phyloP scores from a whole-genome alignment of 75 land plant species.

The Sequoia sempervirens region DNA sequence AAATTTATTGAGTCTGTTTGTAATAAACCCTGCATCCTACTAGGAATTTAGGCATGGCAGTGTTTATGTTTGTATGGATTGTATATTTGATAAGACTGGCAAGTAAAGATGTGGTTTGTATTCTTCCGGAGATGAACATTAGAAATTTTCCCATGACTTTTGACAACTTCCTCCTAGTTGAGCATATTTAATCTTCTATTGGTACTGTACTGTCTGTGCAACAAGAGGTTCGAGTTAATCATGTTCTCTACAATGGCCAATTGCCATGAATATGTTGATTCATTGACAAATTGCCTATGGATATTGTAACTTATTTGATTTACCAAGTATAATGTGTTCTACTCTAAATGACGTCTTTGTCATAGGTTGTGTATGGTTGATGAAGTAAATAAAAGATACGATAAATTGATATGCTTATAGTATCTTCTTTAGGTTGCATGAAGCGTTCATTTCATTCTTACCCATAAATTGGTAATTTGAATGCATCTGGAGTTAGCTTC shows the following conservation, averaged over 20 bases:
- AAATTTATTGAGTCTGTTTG: background rate
- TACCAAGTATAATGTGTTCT: no score
- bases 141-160: background rate
- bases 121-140: no score
- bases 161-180: background rate
- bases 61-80: background rate
- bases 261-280: no score
- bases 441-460: background rate
- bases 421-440: background rate
- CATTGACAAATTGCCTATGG: no score
- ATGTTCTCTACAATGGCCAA: background rate
- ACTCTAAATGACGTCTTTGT: no score
- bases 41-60: background rate
- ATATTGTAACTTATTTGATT: no score
- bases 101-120: background rate
- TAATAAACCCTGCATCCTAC: background rate
- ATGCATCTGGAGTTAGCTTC: background rate
- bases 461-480: background rate
- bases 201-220: background rate
- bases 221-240: background rate
- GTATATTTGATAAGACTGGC: background rate
- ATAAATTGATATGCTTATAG: no score
- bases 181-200: no score
- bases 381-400: no score
- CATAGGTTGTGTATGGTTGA: background rate